A percentile compares a stretch with the other conserved stretches of the same genome.
Evolutionary conservation across 2,329 filamentous ascomycete genomes (phyloP).

Genomic region (Phoma sp.): DNA sequence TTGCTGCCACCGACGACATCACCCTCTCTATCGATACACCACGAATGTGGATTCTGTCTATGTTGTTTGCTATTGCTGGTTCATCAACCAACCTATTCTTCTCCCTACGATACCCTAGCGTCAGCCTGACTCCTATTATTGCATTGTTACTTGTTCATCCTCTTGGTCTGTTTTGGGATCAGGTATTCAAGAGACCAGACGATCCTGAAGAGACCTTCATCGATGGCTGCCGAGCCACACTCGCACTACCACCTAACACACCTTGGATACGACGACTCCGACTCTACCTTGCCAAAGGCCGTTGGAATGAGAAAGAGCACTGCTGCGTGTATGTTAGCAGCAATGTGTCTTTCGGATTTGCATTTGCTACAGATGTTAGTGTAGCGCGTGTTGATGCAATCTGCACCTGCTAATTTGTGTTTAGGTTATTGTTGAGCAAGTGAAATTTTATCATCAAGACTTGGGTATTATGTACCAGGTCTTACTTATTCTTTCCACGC

Average conservation of each 20-base stretch:
- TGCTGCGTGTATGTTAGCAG: constrained; percentile 88
- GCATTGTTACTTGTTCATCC: constrained; percentile 84
- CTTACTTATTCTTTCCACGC: constrained; percentile 81
- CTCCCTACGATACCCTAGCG: constrained; percentile 86
- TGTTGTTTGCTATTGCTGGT: constrained; percentile 79
- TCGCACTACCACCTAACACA: constrained; percentile 19
- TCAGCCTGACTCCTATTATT: constrained; percentile 88
- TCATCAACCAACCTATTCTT: constrained; percentile 89
- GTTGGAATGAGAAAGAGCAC: constrained; percentile 89
- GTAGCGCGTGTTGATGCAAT: not conserved
- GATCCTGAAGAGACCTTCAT: constrained; percentile 63
- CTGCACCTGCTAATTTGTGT: constrained; percentile 17
- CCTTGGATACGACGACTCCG: constrained; percentile 56
- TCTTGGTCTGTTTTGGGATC: constrained; percentile 80
- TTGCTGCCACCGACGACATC: constrained; percentile 75
- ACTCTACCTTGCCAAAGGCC: constrained; percentile 78
- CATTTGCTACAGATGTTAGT: constrained; percentile 79
- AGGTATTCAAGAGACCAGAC: constrained; percentile 65
- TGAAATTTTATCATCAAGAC: constrained; percentile 85
- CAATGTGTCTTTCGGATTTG: constrained; percentile 88
- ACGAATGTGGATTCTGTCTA: constrained; percentile 84
- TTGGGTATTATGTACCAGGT: constrained; percentile 79
- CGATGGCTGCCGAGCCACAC: constrained; percentile 56
- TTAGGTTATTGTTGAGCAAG: constrained; percentile 83
- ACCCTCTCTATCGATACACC: constrained; percentile 84